Evolutionary conservation across 2,329 filamentous ascomycete species (phyloP).

Genomic region (Aspergillus glaucus): DNA sequence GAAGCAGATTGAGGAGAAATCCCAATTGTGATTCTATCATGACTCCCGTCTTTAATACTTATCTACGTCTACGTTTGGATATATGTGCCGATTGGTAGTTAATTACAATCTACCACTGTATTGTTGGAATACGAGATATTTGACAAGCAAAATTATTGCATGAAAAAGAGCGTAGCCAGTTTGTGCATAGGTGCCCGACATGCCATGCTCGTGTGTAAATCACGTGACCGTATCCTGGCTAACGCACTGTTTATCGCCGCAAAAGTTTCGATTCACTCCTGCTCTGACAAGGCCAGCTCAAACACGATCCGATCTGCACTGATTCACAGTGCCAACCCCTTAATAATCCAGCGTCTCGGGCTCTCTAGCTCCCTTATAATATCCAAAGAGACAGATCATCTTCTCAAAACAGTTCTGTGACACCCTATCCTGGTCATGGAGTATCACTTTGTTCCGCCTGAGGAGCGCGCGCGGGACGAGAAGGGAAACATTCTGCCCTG

Average conservation of each 20-base stretch:
- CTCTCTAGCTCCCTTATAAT: background rate
- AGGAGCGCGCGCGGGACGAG: conserved; percentile 55
- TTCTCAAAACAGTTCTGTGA: background rate
- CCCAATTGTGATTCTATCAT: background rate
- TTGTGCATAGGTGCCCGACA: background rate
- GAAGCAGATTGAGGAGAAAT: conserved; percentile 20
- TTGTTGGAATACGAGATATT: background rate
- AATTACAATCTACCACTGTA: too few species aligned
- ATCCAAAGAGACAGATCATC: background rate
- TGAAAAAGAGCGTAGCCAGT: background rate
- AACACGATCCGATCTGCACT: background rate
- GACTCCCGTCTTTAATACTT: background rate
- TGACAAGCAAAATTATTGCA: background rate
- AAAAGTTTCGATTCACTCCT: conserved; percentile 10
- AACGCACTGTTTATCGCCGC: conserved; percentile 19
- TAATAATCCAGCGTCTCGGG: background rate
- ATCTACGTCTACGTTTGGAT: background rate
- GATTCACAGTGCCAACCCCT: background rate
- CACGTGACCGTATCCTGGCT: conserved; percentile 18
- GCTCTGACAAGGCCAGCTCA: background rate
- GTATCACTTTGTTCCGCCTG: conserved; percentile 58
- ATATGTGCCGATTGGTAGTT: background rate
- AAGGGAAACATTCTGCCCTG: conserved; percentile 56
- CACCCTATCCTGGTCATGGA: conserved; percentile 43
- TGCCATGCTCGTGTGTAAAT: background rate